These are phyloP conservation scores for Nannizzia gypsea DNA, from an alignment of 2,329 filamentous ascomycete species.

Conservation along the genomic window DNA sequence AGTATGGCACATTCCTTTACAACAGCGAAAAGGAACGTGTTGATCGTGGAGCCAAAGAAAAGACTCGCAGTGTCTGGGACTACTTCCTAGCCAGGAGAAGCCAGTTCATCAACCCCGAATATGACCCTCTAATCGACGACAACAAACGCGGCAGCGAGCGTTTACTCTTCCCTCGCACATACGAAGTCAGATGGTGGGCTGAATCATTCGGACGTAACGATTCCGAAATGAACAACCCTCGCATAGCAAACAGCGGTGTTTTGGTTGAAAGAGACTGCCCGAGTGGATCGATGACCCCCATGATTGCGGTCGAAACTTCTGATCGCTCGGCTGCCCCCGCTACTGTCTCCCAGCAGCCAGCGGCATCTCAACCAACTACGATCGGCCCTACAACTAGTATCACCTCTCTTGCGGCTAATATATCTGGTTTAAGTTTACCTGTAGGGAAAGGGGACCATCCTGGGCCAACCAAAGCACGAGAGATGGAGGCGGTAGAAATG, in stretches of 20 bases:
- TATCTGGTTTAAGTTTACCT: constrained; percentile 35
- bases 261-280: constrained; percentile 21
- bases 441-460: constrained; percentile 22
- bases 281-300: constrained; percentile 35
- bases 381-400: constrained; percentile 24
- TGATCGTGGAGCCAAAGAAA: constrained; percentile 55
- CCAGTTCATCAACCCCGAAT: constrained; percentile 74
- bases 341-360: constrained; percentile 30
- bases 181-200: constrained; percentile 86
- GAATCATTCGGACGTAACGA: constrained; percentile 77
- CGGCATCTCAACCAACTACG: constrained; percentile 22
- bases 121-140: constrained; percentile 64
- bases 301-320: constrained; percentile 50
- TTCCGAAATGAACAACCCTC: constrained; percentile 76
- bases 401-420: constrained; percentile 34
- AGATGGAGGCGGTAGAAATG: constrained; percentile 41
- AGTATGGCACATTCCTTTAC: constrained; percentile 93
- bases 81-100: constrained; percentile 74
- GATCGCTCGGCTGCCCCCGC: constrained; percentile 42
- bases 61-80: constrained; percentile 83
- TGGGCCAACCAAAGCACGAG: constrained; percentile 19
- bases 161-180: constrained; percentile 65
- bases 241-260: constrained; percentile 43
- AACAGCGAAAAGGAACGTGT: constrained; percentile 84
- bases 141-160: constrained; percentile 67